Base-by-base conservation (phyloP, 2,329 filamentous ascomycete species). In the Pseudogymnoascus sp. region DNA sequence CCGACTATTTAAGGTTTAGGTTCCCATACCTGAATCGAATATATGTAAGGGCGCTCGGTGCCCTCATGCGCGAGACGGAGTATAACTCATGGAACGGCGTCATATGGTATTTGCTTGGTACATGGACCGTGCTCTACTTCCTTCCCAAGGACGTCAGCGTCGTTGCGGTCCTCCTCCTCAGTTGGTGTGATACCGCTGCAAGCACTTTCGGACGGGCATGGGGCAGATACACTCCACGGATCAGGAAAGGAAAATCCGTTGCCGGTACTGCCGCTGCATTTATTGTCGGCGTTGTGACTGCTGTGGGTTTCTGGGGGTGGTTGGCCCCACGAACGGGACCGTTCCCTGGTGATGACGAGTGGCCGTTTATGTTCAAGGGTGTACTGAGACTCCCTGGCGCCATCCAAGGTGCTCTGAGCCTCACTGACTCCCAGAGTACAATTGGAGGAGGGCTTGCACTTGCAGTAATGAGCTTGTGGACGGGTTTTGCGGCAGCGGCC, bases 141-240 rank as follows among this genome's bases (percentile, higher is more conserved):
- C 91, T 95, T 73, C 91, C 92, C 65, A 99, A 97, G 76, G 94
- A 99, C 69, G 83, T 99, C 22, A 91, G 88, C 6, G 88, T 96
- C 57, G 88, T 97, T 79, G 87, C 89, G 64, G 88, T 97, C 43
- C 79, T 99, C 69, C 82, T 99, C 39, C 83, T 99, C 22, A 95
- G 90, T 71, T 99, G 94, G 94, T 99, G 94, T 75, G 94, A 99
- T 73, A 97, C 94, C 1, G 94, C 94, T 35, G 94, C 94, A 58
- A 94, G 89, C 71, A 99, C 94, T 0, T 92, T 99, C 70, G 94
- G 94, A 60, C 84, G 94, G 60, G 78, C 93, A 12, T 97, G 90
- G 76, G 94, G 94, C 41, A 84, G 88, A 64, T 92, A 97, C 72
- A 99, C 94, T 1, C 90, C 90, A 37, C 83, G 88, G 59, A 82